Evolutionary conservation across 2,329 filamentous ascomycete genomes (phyloP), one percentile per base, ranked within the genome.

Genomic region (Paecilomyces formosus): DNA sequence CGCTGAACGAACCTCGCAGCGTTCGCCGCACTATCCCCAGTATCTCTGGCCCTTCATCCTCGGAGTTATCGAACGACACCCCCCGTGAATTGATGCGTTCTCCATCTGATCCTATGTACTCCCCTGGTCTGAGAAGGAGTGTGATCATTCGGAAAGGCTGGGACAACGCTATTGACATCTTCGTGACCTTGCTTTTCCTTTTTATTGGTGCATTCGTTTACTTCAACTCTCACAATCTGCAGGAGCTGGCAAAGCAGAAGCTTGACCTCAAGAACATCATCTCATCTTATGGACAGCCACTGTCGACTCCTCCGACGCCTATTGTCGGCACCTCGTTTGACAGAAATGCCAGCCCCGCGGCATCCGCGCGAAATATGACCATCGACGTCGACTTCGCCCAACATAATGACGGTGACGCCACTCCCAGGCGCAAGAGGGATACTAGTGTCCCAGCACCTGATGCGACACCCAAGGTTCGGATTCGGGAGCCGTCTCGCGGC

Each of bases 1-100:
- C 81, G 1, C 77, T 89, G 45, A 82, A 85, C 31, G 75, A 76
- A 26, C 68, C 69, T 2, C 74, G 77, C n/a, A 62, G 67, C 24
- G 60, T 69, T 18, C 70, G 69, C 30, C 68, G 69, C 7, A 72
- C 68, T n/a, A 72, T 80, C 21, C 74, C 78, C 21, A 79, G 76
- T 51, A 77, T 82, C 50, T 75, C 76, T 1, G 74, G 71, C 9
- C 73, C 78, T 1, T 57, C 61, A 7, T 64, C 71, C 1, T 68
- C 71, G 0, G 61, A 67, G 0, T 70, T 68, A 2, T 66, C 71
- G 11, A 75, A 77, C 55, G 73, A 74, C 52, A 73, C 73, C 1
- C 76, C 76, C 0, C 65, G 68, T 12, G 72, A 76, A 24, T 51
- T 75, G 7, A 60, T 70, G 18, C 65, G 71, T 8, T 69, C 66